A percentile compares a stretch with the other conserved stretches of the same genome.
Evolutionary conservation across 352 stramenopile genomes (phyloP).

Genomic region (Globisporangium nunn): DNA sequence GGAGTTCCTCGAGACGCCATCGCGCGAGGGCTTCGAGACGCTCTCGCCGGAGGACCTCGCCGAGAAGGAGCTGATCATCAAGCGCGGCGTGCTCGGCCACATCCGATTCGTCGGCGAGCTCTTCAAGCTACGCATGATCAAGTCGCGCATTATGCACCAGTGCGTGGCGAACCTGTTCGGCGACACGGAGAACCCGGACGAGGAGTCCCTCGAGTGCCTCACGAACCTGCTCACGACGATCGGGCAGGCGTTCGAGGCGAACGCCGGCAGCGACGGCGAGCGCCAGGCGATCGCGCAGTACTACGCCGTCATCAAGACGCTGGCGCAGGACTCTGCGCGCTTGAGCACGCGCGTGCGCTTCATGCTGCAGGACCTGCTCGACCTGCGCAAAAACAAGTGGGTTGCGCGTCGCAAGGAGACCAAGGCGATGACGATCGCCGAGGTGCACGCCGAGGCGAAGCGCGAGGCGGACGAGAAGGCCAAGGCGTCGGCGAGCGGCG

Average conservation of each 20-base stretch:
- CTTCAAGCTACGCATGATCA: conserved; percentile 94
- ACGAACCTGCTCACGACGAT: conserved; percentile 92
- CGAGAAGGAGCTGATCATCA: conserved; percentile 79
- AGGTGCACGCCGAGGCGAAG: conserved; percentile 69
- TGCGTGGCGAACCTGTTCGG: conserved; percentile 81
- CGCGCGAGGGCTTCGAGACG: conserved; percentile 58
- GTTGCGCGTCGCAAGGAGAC: conserved; percentile 70
- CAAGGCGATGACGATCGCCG: conserved; percentile 80
- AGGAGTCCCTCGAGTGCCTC: conserved; percentile 95
- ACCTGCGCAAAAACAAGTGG: conserved; percentile 73
- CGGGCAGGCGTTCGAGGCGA: conserved; percentile 81
- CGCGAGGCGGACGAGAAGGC: conserved; percentile 70
- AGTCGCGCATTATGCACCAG: conserved; percentile 92
- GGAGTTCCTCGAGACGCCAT: conserved; percentile 90
- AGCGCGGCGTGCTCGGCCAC: conserved; percentile 84
- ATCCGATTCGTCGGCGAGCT: conserved; percentile 96
- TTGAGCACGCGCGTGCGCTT: conserved; percentile 77
- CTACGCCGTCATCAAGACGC: conserved; percentile 57
- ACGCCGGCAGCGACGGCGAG: conserved; percentile 42
- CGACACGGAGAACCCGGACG: conserved; percentile 78
- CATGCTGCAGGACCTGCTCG: conserved; percentile 78
- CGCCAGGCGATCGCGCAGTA: conserved; percentile 58
- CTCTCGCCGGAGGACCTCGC: conserved; percentile 37
- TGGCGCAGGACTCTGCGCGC: conserved; percentile 57
- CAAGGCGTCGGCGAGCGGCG: conserved; percentile 25